phyloP scores from a whole-genome alignment of 1,284 basidiomycete genomes.

The Ustilago nuda region DNA sequence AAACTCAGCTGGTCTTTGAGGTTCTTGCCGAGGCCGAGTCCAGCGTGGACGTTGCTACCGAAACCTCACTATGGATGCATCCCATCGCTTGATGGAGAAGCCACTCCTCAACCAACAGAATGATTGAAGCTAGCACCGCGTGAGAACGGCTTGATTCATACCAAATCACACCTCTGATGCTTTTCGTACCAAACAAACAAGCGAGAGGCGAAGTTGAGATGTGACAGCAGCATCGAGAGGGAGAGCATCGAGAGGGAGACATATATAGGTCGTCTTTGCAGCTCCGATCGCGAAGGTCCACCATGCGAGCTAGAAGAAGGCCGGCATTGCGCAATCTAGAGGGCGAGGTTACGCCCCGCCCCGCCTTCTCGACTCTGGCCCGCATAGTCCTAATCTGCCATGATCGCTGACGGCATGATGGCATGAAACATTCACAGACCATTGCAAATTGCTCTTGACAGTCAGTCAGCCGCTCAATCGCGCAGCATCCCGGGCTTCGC shows the following conservation, averaged over 20 bases:
- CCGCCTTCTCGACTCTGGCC: neutral
- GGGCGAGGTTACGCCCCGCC: neutral
- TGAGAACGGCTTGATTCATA: no score
- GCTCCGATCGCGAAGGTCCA: slow-evolving; percentile 17
- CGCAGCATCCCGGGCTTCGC: neutral
- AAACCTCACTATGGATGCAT: no score
- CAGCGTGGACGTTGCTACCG: no score
- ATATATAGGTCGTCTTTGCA: slow-evolving; percentile 4
- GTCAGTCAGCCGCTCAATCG: neutral
- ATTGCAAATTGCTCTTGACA: neutral
- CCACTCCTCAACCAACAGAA: no score
- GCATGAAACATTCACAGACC: neutral
- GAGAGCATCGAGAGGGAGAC: neutral
- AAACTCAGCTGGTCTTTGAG: no score
- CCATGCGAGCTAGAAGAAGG: neutral
- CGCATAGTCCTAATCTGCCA: neutral
- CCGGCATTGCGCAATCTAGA: neutral
- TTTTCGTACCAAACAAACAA: neutral
- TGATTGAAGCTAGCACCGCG: no score
- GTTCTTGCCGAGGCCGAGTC: no score
- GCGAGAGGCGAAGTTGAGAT: neutral
- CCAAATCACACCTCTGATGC: neutral
- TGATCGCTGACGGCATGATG: neutral
- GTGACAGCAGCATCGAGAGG: neutral
- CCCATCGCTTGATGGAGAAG: no score